Conservation (phyloP, 257 asterid genomes). For the Rehmannia glutinosa region DNA sequence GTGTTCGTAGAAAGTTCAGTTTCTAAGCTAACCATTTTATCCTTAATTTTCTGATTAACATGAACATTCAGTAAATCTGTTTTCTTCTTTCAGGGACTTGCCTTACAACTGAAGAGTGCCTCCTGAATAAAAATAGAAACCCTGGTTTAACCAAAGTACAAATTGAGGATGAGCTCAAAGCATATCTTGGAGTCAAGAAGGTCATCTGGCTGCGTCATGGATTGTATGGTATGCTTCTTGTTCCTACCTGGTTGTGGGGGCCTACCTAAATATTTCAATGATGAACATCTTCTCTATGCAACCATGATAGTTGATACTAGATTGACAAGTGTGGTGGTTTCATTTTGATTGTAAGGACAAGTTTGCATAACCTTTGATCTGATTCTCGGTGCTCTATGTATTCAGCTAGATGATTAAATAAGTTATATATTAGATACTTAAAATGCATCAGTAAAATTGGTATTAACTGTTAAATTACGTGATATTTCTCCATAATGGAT, state of each 20-base stretch:
- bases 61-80: background rate
- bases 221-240: conserved; percentile 52
- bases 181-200: conserved; percentile 86
- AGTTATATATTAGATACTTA: too few species aligned
- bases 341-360: too few species aligned
- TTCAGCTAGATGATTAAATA: too few species aligned
- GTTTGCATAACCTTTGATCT: too few species aligned
- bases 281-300: too few species aligned
- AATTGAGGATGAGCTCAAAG: conserved; percentile 73
- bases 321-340: too few species aligned
- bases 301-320: too few species aligned
- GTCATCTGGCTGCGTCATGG: conserved; percentile 94
- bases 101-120: conserved; percentile 96
- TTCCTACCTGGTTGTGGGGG: conserved; percentile 15
- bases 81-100: conserved; percentile 75
- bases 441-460: too few species aligned
- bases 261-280: too few species aligned
- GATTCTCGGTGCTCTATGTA: too few species aligned
- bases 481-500: conserved; percentile 2
- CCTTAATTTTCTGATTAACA: background rate
- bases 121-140: conserved; percentile 82
- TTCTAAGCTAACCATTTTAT: background rate
- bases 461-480: background rate
- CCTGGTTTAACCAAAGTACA: conserved; percentile 71
- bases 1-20: conserved; percentile 1